Evolutionary conservation across 306 rosid genomes (phyloP).

Genomic region (Hippophae rhamnoides): DNA sequence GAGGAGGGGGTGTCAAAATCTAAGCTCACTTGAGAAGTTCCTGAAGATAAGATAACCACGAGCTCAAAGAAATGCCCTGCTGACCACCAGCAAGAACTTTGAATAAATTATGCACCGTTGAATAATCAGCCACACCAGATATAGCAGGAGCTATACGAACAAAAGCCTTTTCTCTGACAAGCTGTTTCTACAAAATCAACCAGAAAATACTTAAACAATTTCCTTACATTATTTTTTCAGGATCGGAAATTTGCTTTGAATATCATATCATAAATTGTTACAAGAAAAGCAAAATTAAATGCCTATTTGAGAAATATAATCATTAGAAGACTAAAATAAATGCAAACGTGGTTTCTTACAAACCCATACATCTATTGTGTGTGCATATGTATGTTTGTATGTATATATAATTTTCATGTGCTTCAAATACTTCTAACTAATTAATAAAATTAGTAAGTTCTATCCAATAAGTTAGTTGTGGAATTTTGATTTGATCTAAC

Average conservation of each 20-base stretch:
- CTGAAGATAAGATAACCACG: slow-evolving; percentile 68
- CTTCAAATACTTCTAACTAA: too few relatives aligned
- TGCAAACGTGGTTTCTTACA: too few relatives aligned
- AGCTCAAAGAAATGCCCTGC: slow-evolving; percentile 60
- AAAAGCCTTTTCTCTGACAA: slow-evolving; percentile 72
- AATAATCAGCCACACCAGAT: slow-evolving; percentile 66
- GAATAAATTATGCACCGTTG: slow-evolving; percentile 75
- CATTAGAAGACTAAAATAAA: too few relatives aligned
- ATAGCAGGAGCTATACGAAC: slow-evolving; percentile 82
- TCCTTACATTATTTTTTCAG: too few relatives aligned
- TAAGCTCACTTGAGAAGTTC: slow-evolving; percentile 76
- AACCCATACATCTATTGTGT: too few relatives aligned
- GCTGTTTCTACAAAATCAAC: slow-evolving; percentile 51
- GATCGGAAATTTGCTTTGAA: not conserved
- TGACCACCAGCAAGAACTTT: slow-evolving; percentile 77
- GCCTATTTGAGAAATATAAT: too few relatives aligned
- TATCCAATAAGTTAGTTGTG: too few relatives aligned
- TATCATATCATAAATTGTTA: not conserved
- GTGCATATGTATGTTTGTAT: too few relatives aligned
- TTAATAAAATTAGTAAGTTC: too few relatives aligned
- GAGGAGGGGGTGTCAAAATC: slow-evolving; percentile 7
- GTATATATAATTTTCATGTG: too few relatives aligned
- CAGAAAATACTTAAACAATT: slow-evolving; percentile 1
- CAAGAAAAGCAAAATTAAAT: not conserved
- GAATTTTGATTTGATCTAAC: too few relatives aligned